Evolutionary conservation across 2,329 filamentous ascomycete species (phyloP).

Genomic region (Mycocentrospora acerina): DNA sequence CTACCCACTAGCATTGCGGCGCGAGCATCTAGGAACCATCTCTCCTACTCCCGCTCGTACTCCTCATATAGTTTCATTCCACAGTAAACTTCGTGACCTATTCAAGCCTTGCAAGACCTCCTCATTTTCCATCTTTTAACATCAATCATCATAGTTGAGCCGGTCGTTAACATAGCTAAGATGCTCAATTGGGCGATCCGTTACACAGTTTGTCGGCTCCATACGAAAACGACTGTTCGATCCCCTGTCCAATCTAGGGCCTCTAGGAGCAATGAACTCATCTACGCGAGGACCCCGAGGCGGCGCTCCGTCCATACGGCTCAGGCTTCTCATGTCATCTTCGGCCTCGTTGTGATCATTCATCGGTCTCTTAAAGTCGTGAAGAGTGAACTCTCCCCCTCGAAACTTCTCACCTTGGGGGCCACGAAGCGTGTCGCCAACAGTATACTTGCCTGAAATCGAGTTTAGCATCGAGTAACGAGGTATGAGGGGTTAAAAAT

Average conservation of each 20-base stretch:
- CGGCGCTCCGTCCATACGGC: not conserved
- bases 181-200: no score
- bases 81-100: no score
- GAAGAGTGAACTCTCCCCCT: conserved; percentile 1
- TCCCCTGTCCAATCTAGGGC: not conserved
- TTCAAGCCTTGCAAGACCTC: no score
- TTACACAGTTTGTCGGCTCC: no score
- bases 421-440: conserved; percentile 11
- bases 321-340: conserved; percentile 5
- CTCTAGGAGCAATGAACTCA: not conserved
- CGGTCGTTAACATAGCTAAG: no score
- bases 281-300: conserved; percentile 2
- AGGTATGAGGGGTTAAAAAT: not conserved
- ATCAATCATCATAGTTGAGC: no score
- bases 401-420: conserved; percentile 4
- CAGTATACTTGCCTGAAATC: conserved; percentile 16
- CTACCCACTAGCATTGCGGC: no score
- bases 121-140: no score
- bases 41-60: no score
- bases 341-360: conserved; percentile 1
- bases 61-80: no score
- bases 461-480: conserved; percentile 1
- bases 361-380: conserved; percentile 4
- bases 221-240: not conserved
- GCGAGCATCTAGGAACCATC: no score